Evolutionary conservation across 768 basidiomycete species (phyloP), one percentile per base, ranked within the genome.

Genomic region (Lactarius pseudohatsudake): DNA sequence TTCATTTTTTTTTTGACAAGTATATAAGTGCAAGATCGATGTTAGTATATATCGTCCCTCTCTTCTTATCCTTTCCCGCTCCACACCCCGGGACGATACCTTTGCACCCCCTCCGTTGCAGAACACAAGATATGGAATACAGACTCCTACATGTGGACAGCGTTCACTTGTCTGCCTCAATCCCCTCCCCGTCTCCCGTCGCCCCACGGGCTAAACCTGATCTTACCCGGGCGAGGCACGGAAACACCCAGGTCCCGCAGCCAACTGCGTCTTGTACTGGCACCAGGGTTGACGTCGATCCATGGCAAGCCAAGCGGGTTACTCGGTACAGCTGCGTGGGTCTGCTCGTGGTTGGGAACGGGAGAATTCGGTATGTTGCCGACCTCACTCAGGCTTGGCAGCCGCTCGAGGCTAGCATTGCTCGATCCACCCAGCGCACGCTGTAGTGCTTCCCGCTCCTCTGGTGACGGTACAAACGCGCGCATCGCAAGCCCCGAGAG

Each of bases 381-480:
- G 57, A 91, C 89, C 70, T 91, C 88, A 71, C 88, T 88, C 65
- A 92, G 79, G 76, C 88, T 91, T 28, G 91, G 89, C 64, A 92
- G 81, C 41, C 87, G 85, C 76, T 92, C 91, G 34, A 91, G 81
- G 73, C 89, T 91, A 61, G 85, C 81, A 76, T 91, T 91, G 57
- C 86, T 82, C 65, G 88, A 88, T 18, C 87, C 85, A 57, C 89
- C 87, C 16, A 94, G 77, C n/a, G 85, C 90, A 61, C 91, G 88
- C 71, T 90, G 87, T 38, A 95, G 82, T 59, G 84, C 92, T 76
- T 92, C 89, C 53, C 92, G 90, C 81, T 95, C 92, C 68, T 88
- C 91, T 62, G 88, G 90, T 69, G 92, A 94, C 38, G 92, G 92
- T 41, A 91, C 92, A 75, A 95, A 95, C 20, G 92, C 92, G 72